Percentiles rank a stretch among this genome's conserved stretches.
phyloP scores from a whole-genome alignment of 1,284 basidiomycete genomes.

The Microbotryum silenes-acaulis region DNA sequence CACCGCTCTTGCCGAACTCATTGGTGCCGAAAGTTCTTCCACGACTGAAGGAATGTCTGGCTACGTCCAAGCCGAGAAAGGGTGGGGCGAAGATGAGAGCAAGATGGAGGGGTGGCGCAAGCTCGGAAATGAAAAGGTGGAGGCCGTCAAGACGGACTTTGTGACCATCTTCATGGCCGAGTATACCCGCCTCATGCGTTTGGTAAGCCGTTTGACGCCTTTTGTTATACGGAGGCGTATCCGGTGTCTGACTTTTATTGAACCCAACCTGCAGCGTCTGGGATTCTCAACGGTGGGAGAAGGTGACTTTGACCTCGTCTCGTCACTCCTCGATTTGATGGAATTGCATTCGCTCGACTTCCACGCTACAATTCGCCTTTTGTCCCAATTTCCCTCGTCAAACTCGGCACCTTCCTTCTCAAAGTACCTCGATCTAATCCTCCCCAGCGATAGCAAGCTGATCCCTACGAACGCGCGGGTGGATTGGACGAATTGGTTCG shows the following conservation, averaged over 20 bases:
- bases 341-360: constrained; percentile 67
- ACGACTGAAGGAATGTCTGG: background rate
- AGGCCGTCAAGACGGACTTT: constrained; percentile 13
- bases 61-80: constrained; percentile 14
- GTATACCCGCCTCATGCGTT: constrained; percentile 26
- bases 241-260: background rate
- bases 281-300: constrained; percentile 53
- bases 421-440: constrained; percentile 49
- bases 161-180: constrained; percentile 18
- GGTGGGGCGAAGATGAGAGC: constrained; percentile 18
- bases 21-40: constrained; percentile 59
- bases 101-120: background rate
- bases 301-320: constrained; percentile 57
- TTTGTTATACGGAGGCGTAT: background rate
- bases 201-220: constrained; percentile 4
- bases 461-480: constrained; percentile 35
- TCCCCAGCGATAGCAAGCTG: constrained; percentile 47
- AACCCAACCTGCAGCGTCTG: constrained; percentile 53
- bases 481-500: constrained; percentile 62
- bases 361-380: constrained; percentile 65
- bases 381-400: constrained; percentile 57
- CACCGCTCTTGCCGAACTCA: constrained; percentile 64
- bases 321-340: constrained; percentile 62
- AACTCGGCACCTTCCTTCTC: constrained; percentile 41
- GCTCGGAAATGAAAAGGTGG: background rate